Conservation (phyloP, 106 monocot genomes). For the Dioscorea zingiberensis region DNA sequence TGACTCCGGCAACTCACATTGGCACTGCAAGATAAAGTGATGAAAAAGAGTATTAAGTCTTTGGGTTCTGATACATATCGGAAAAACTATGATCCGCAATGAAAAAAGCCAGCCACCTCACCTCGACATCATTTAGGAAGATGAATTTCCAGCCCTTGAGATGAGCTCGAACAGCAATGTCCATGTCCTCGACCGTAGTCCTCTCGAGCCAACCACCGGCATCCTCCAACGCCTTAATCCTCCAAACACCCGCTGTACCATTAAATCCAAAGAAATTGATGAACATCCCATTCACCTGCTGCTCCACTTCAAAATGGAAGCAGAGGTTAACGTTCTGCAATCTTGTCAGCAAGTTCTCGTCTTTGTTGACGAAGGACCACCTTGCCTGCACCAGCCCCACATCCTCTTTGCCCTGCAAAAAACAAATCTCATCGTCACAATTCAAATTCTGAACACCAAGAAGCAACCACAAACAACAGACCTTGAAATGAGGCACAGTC, state of each 20-base stretch:
- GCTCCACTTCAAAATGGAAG: constrained; percentile 99
- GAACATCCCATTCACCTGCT: constrained; percentile 92
- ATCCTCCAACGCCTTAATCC: constrained; percentile 90
- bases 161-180: constrained; percentile 83
- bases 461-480: constrained; percentile 1
- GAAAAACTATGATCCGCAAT: too few relatives aligned
- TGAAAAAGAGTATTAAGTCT: too few relatives aligned
- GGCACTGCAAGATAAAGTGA: constrained; percentile 50
- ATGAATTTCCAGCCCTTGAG: constrained; percentile 94
- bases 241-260: constrained; percentile 96
- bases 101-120: constrained; percentile 3
- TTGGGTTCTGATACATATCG: too few relatives aligned
- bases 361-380: constrained; percentile 97
- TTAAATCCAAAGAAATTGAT: constrained; percentile 98
- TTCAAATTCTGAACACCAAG: too few relatives aligned
- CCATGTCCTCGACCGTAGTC: constrained; percentile 90
- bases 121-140: constrained; percentile 96
- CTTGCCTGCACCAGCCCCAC: constrained; percentile 86
- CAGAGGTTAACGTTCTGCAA: constrained; percentile 94
- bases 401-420: constrained; percentile 71
- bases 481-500: constrained; percentile 92
- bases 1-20: constrained; percentile 80
- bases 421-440: too few relatives aligned
- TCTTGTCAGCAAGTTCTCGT: constrained; percentile 89
- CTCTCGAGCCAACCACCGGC: constrained; percentile 93